Conservation (phyloP, 1,139 yeast species). For the Hyphopichia fennica region DNA sequence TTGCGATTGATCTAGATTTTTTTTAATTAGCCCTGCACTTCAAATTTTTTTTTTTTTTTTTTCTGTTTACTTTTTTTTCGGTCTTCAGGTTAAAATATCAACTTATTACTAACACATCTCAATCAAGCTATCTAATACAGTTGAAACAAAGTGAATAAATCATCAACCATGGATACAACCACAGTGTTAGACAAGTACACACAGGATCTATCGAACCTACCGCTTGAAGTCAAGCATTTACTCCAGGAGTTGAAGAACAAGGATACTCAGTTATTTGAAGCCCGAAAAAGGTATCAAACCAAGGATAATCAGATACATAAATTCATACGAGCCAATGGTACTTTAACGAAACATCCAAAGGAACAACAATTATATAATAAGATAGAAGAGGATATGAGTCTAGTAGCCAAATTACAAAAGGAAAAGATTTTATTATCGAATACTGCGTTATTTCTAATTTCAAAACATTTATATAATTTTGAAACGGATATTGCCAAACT, state of each 20-base stretch:
- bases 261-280: slow-evolving; percentile 67
- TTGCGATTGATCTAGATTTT: too few species aligned
- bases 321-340: slow-evolving; percentile 80
- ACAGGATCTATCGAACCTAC: slow-evolving; percentile 71
- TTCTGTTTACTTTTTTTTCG: neutral
- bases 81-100: too few species aligned
- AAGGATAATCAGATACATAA: slow-evolving; percentile 81
- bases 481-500: slow-evolving; percentile 76
- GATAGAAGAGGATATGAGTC: slow-evolving; percentile 67
- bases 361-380: slow-evolving; percentile 68
- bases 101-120: too few species aligned
- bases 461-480: slow-evolving; percentile 71
- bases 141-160: too few species aligned
- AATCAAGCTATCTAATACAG: neutral
- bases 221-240: slow-evolving; percentile 82
- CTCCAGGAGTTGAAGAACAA: slow-evolving; percentile 75
- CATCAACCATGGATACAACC: slow-evolving; percentile 45
- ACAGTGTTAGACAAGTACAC: slow-evolving; percentile 50
- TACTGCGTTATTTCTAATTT: slow-evolving; percentile 73
- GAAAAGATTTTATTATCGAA: slow-evolving; percentile 81
- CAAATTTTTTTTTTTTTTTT: too few species aligned
- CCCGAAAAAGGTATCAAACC: slow-evolving; percentile 64
- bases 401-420: slow-evolving; percentile 62
- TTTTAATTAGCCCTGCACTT: too few species aligned
- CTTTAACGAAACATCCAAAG: slow-evolving; percentile 77